Evolutionary conservation across 345 rosid genomes (phyloP).

Genomic region (Turnera subulata): DNA sequence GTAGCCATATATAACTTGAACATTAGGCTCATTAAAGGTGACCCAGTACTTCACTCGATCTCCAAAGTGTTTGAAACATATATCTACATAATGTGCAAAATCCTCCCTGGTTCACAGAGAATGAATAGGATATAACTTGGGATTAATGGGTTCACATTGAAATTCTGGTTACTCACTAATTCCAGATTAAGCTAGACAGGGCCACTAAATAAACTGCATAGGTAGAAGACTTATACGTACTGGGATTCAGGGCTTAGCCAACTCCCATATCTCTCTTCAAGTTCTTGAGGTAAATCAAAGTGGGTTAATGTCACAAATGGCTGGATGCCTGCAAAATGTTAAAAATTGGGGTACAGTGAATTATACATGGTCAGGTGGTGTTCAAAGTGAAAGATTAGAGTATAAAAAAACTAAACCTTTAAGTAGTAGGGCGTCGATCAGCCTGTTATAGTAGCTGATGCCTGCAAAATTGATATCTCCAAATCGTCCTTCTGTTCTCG

Average conservation of each 20-base stretch:
- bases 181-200: no score
- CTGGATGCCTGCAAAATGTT: neutral
- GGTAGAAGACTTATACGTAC: no score
- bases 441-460: no score
- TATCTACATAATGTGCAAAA: slow-evolving; percentile 18
- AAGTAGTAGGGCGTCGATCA: no score
- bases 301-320: slow-evolving; percentile 10
- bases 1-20: slow-evolving; percentile 13
- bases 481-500: slow-evolving; percentile 15
- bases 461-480: slow-evolving; percentile 8
- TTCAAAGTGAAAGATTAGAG: no score
- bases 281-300: slow-evolving; percentile 13
- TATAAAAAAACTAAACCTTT: no score
- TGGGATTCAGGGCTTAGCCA: slow-evolving; percentile 12
- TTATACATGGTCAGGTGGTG: no score
- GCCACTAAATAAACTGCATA: no score
- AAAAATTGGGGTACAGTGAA: no score
- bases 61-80: slow-evolving; percentile 20
- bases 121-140: no score
- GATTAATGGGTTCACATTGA: no score
- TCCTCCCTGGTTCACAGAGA: slow-evolving; percentile 12
- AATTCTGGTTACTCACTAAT: no score
- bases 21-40: slow-evolving; percentile 22
- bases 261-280: slow-evolving; percentile 11
- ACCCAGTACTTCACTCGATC: slow-evolving; percentile 24